Evolutionary conservation across 768 basidiomycete species (phyloP), one percentile per base, ranked within the genome.

Genomic region (Auricularia auricula-judae): DNA sequence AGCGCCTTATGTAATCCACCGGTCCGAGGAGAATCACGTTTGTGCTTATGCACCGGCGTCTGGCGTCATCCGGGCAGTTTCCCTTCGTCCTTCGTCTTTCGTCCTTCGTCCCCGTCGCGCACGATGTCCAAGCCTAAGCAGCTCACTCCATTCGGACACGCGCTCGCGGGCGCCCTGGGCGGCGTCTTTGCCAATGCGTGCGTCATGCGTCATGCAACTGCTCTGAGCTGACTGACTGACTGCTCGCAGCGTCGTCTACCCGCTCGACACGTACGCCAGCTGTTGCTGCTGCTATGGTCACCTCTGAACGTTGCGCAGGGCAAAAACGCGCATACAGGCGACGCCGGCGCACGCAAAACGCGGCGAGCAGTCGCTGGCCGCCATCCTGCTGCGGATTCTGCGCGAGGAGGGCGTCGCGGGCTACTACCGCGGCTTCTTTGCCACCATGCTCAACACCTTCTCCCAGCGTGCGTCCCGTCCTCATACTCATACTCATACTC

Each of bases 381-480:
- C 80, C 23, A 80, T 95, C 62, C 74, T 98, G 43, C 66, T 85
- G 62, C 79, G 81, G 70, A 87, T 98, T 66, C 80, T 91, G 72
- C 83, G 81, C 68, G 84, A 86, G 65, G 93, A 98, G 67, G 96
- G 97, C 0, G 67, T 97, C 63, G 64, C 71, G 3, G 97, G 94
- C 0, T 86, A 86, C 72, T 99, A 96, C 76, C 83, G 87, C 54
- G 97, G 97, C 2, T 99, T 98, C 73, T 82, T 86, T 42, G 97
- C 97, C 29, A 98, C 91, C 51, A 98, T 98, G 96, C 78, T 98
- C 69, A 98, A 97, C 75, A 97, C 93, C 1, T 99, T 99, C 75
- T 96, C 93, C 43, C 91, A 89, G 86, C 94, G 96, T 94, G 71
- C 71, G 92, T 83, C 61, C 1, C 54, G 56, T 36, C 21, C 44